Conservation (phyloP, 805 yeast species). For the Zygoascus flipseniorum region DNA sequence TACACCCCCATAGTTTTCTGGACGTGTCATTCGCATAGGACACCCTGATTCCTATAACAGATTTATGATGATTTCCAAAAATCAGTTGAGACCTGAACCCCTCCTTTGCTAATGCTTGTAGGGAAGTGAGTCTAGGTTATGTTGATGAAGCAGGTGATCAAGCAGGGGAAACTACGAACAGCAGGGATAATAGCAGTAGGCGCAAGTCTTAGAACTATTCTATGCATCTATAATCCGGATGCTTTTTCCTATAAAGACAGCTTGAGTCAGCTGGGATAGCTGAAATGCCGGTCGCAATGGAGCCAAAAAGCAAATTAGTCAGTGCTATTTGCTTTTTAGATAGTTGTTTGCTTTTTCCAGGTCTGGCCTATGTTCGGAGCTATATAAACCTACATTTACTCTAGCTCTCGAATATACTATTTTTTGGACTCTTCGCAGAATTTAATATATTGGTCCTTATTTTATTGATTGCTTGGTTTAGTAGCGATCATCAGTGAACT, state of each 20-base stretch:
- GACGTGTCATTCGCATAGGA: no score
- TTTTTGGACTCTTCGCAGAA: not conserved
- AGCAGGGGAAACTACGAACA: not conserved
- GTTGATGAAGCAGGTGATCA: not conserved
- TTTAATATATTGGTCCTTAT: not conserved
- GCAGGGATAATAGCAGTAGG: not conserved
- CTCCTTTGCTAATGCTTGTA: no score
- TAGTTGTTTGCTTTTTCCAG: not conserved
- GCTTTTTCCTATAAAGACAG: not conserved
- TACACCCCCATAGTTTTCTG: no score
- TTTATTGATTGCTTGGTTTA: not conserved
- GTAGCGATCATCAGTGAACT: no score
- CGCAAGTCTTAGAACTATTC: not conserved
- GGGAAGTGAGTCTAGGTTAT: no score
- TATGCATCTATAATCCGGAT: not conserved
- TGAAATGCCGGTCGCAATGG: not conserved
- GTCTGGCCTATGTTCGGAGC: not conserved
- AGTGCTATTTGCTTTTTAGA: not conserved
- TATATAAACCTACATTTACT: not conserved
- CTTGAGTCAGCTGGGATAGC: not conserved
- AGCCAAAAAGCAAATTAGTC: not conserved
- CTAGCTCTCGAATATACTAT: not conserved
- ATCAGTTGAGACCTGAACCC: no score
- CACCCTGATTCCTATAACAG: no score
- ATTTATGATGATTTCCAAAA: no score